Evolutionary conservation across 257 asterid species (phyloP).

Genomic region (Buddleja alternifolia): DNA sequence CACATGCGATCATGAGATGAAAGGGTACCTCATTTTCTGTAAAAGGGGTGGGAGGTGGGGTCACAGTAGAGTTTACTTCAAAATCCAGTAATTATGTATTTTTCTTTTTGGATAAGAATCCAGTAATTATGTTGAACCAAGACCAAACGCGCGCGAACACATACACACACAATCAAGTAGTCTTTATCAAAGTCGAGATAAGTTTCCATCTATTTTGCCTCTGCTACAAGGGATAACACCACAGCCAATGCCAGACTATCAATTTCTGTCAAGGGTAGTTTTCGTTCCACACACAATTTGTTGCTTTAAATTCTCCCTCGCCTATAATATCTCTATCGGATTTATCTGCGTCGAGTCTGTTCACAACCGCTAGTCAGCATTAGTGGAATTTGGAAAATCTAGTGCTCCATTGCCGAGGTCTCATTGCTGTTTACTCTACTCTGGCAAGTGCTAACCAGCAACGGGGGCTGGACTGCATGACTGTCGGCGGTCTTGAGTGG

Average conservation of each 20-base stretch:
- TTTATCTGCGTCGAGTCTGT: not conserved
- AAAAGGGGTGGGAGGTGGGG: not conserved
- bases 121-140: not conserved
- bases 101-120: no score
- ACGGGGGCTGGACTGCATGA: not conserved
- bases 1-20: not conserved
- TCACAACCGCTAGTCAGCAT: not conserved
- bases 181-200: not conserved
- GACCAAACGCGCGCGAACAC: not conserved
- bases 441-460: not conserved
- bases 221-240: no score
- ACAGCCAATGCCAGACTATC: no score
- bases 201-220: not conserved
- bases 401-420: not conserved
- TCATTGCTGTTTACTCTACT: conserved; percentile 1
- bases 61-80: not conserved
- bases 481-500: not conserved
- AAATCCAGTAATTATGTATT: not conserved
- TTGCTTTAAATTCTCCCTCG: no score
- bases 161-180: not conserved
- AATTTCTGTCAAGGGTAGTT: no score
- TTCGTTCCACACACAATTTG: no score
- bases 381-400: not conserved
- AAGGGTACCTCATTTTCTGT: not conserved
- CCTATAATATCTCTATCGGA: no score